Base-by-base conservation (phyloP, 495 filamentous ascomycete genomes). In the Bacidia rubella region DNA sequence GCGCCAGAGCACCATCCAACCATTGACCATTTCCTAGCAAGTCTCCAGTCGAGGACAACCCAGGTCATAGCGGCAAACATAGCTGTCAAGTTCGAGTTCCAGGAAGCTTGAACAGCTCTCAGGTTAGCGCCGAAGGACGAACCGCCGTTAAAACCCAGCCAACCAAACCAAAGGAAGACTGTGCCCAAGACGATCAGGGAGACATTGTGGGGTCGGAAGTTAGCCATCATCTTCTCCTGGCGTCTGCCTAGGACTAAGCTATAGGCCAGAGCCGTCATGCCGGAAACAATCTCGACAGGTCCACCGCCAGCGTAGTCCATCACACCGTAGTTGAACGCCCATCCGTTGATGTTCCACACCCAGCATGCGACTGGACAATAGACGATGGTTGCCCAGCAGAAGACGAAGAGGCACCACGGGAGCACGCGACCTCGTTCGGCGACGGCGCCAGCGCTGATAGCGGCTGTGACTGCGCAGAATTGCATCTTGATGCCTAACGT, bases 181-280 rank as follows among this genome's bases (percentile, higher is more conserved):
- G 92, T 97, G 45, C 92, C 92, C 59, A 98, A 82, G 9, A 90
- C 86, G 66, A 98, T 97, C 59, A 97, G 75, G 7, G 92, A 96
- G 59, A 97, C 90, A 71, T 97, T 98, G 79, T 98, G 92, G 1
- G 92, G 93, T 49, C 87, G 82, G 76, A 82, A 82, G 64, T 94
- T 87, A 65, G 96, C 77, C 83, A 97, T 94, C 92, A 97, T 96
- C 76, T 89, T 93, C 74, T 97, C 92, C 72, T 96, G 92, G 50
- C 93, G 87, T 59, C 89, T 85, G 52, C 93, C 93, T 51, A 97
- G 83, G 38, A 97, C 86, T 81, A 87, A 80, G 15, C 88, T 94
- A 71, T 97, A 98, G 49, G 92, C 92, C 15, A 97, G 74, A 19
- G 92, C 93, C 23, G 86, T 87, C 66, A 95, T 70, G 56, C 92